Evolutionary conservation across 129 eudicot genomes (phyloP).

Genomic region (Centrapalus pauciflorus): DNA sequence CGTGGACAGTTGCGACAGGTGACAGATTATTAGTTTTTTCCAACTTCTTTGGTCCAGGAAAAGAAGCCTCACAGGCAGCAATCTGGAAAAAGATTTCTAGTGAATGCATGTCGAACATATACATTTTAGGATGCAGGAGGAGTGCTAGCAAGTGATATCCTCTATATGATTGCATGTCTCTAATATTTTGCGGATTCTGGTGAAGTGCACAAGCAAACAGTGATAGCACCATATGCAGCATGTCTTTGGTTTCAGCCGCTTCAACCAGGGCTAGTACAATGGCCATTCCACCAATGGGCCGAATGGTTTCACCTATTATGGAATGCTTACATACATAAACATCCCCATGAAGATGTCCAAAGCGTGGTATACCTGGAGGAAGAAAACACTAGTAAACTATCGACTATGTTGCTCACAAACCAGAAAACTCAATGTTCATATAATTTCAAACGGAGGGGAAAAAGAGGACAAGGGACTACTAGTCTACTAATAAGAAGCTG

Average conservation of each 20-base stretch:
- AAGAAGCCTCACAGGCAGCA: constrained; percentile 98
- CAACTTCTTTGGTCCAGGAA: constrained; percentile 73
- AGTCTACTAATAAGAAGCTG: neutral
- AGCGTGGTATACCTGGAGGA: constrained; percentile 86
- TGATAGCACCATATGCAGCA: constrained; percentile 92
- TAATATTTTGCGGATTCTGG: constrained; percentile 84
- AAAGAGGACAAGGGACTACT: neutral
- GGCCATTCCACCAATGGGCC: constrained; percentile 88
- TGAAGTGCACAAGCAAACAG: constrained; percentile 83
- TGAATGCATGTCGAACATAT: constrained; percentile 81
- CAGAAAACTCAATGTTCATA: neutral
- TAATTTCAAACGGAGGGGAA: neutral
- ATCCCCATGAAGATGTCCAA: constrained; percentile 95
- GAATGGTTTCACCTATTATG: constrained; percentile 83
- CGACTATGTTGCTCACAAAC: neutral
- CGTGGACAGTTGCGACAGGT: constrained; percentile 38
- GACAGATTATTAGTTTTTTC: constrained; percentile 30
- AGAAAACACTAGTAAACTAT: constrained; percentile 12
- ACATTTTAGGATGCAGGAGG: constrained; percentile 78
- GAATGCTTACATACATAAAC: constrained; percentile 80
- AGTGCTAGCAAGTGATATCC: constrained; percentile 92
- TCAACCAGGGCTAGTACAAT: constrained; percentile 93
- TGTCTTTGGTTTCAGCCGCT: constrained; percentile 90
- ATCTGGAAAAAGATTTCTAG: constrained; percentile 94
- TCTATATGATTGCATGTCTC: constrained; percentile 80